These are phyloP conservation scores for Tricholoma furcatifolium DNA, from an alignment of 768 basidiomycete genomes.

Conservation along the genomic window DNA sequence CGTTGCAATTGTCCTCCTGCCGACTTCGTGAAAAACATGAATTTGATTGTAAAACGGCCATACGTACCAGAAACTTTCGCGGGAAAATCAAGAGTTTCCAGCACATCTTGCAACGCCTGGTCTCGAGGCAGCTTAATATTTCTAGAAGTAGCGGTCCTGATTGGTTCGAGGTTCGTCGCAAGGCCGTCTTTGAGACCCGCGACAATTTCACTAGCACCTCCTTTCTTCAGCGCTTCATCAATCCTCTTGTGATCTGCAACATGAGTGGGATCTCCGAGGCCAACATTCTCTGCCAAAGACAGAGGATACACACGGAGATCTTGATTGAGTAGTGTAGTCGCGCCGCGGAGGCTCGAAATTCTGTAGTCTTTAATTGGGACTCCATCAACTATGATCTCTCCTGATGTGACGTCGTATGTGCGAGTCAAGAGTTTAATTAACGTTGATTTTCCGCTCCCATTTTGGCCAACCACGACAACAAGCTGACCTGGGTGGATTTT, in stretches of 20 bases:
- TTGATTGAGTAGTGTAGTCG: slow-evolving; percentile 48
- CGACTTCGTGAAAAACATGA: not conserved
- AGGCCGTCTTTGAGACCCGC: too few species aligned
- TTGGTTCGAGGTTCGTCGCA: not conserved
- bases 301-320: slow-evolving; percentile 47
- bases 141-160: too few species aligned
- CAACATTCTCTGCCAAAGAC: slow-evolving; percentile 40
- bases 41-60: not conserved
- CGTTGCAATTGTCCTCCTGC: slow-evolving; percentile 20
- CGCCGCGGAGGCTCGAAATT: slow-evolving; percentile 35
- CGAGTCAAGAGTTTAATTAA: too few species aligned
- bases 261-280: slow-evolving; percentile 24
- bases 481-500: slow-evolving; percentile 44
- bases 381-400: slow-evolving; percentile 43
- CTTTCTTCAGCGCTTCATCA: slow-evolving; percentile 27
- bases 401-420: slow-evolving; percentile 17
- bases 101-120: too few species aligned
- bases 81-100: too few species aligned
- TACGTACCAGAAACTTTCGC: slow-evolving; percentile 7
- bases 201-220: slow-evolving; percentile 14
- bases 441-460: slow-evolving; percentile 33
- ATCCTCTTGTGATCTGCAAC: slow-evolving; percentile 19
- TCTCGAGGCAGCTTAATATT: too few species aligned
- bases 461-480: slow-evolving; percentile 55
- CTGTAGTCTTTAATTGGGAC: slow-evolving; percentile 37